Conservation (phyloP, 768 basidiomycete species). For the Saitozyma sp. region DNA sequence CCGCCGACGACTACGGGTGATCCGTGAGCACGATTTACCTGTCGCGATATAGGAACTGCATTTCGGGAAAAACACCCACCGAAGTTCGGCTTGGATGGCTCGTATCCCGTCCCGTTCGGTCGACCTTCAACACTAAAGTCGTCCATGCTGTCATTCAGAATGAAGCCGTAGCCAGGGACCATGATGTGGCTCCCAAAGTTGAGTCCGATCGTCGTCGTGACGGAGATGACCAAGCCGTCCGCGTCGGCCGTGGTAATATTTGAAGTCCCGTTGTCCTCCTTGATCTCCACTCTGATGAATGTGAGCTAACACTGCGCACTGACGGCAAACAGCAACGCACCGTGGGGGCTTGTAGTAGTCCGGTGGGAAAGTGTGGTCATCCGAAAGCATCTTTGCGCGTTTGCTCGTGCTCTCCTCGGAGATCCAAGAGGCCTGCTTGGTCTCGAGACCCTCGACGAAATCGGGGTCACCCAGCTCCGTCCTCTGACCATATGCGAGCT, state of each 20-base stretch:
- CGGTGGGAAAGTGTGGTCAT: conserved; percentile 30
- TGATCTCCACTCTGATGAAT: conserved; percentile 27
- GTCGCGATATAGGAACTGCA: neutral
- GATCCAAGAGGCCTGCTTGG: conserved; percentile 30
- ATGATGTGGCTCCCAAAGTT: conserved; percentile 42
- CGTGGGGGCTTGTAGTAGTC: conserved; percentile 37
- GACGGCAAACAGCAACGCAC: conserved; percentile 7
- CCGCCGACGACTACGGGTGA: conserved; percentile 21
- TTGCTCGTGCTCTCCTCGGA: conserved; percentile 10
- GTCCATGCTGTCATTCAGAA: conserved; percentile 46
- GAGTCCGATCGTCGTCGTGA: conserved; percentile 43
- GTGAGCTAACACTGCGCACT: neutral
- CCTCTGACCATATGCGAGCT: conserved; percentile 45
- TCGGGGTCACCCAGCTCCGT: conserved; percentile 44
- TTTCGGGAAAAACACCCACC: conserved; percentile 13
- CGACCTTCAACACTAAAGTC: conserved; percentile 41
- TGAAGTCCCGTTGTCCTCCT: conserved; percentile 40
- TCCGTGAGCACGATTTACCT: neutral
- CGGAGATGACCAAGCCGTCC: conserved; percentile 34
- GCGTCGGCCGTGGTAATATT: conserved; percentile 44
- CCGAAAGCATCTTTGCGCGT: conserved; percentile 27
- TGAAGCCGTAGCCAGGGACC: conserved; percentile 38
- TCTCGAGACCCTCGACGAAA: conserved; percentile 27
- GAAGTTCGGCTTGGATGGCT: conserved; percentile 33
- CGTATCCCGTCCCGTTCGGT: conserved; percentile 39